Evolutionary conservation across 2,329 filamentous ascomycete species (phyloP).

Genomic region (Botrytis porri): DNA sequence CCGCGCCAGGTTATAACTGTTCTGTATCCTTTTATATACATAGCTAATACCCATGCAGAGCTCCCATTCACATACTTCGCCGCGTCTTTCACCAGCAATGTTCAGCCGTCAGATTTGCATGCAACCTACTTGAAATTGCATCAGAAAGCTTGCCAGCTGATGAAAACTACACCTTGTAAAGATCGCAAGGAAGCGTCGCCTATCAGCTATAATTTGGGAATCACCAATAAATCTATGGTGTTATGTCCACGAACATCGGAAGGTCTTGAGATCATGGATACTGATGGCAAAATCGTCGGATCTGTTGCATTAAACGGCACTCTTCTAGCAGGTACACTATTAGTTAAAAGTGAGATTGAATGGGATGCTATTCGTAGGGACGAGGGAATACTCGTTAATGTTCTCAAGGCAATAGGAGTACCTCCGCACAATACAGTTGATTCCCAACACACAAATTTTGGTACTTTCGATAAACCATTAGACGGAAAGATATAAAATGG

Average conservation of each 20-base stretch:
- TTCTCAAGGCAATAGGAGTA: slow-evolving; percentile 40
- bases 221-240: slow-evolving; percentile 53
- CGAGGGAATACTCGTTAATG: slow-evolving; percentile 42
- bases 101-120: slow-evolving; percentile 28
- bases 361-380: slow-evolving; percentile 51
- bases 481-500: slow-evolving; percentile 6
- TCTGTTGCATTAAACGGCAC: slow-evolving; percentile 55
- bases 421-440: neutral
- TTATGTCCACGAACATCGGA: slow-evolving; percentile 55
- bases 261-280: slow-evolving; percentile 40
- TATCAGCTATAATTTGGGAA: slow-evolving; percentile 64
- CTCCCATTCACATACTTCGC: slow-evolving; percentile 38
- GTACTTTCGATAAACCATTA: neutral
- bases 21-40: too few species aligned
- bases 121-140: slow-evolving; percentile 31
- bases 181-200: slow-evolving; percentile 35
- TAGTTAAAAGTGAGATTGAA: slow-evolving; percentile 58
- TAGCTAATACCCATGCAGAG: slow-evolving; percentile 19
- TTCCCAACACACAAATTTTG: neutral
- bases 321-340: slow-evolving; percentile 59
- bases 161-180: neutral
- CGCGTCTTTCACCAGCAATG: slow-evolving; percentile 24
- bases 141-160: slow-evolving; percentile 26
- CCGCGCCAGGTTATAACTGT: slow-evolving; percentile 24
- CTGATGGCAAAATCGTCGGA: slow-evolving; percentile 30